Percentiles rank a stretch among this genome's conserved stretches.
Conservation (phyloP, 805 yeast genomes). For the Candida easanensis region DNA sequence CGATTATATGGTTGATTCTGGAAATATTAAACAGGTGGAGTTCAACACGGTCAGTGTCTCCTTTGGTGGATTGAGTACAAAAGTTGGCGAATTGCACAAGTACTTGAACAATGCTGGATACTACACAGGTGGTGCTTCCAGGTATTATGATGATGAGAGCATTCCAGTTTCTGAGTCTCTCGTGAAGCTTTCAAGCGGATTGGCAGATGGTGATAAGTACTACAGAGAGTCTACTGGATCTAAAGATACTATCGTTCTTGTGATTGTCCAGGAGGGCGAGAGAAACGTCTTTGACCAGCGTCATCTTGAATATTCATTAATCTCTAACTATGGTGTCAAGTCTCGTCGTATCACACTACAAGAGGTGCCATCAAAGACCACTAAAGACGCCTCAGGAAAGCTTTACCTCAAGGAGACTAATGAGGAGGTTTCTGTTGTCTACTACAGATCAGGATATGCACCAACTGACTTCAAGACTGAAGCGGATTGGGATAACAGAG, state of each 20-base stretch:
- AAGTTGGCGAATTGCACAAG: constrained; percentile 73
- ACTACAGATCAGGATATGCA: constrained; percentile 85
- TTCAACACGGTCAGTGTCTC: constrained; percentile 95
- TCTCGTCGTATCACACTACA: constrained; percentile 67
- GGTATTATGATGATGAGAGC: constrained; percentile 42
- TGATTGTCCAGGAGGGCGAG: constrained; percentile 83
- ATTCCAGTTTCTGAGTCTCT: constrained; percentile 72
- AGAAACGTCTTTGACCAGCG: constrained; percentile 92
- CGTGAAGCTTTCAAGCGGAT: constrained; percentile 58
- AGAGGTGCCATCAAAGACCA: constrained; percentile 46
- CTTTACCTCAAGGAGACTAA: constrained; percentile 52
- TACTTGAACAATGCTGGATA: constrained; percentile 58
- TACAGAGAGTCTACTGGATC: constrained; percentile 39
- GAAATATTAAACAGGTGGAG: constrained; percentile 84
- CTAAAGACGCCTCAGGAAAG: constrained; percentile 39
- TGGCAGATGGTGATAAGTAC: constrained; percentile 60
- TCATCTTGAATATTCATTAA: constrained; percentile 68
- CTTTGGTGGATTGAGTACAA: constrained; percentile 85
- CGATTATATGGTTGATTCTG: constrained; percentile 70
- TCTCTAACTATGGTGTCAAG: constrained; percentile 52
- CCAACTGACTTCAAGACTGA: constrained; percentile 74
- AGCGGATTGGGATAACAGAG: constrained; percentile 75
- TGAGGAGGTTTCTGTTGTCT: constrained; percentile 82
- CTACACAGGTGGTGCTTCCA: constrained; percentile 43
- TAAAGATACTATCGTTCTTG: constrained; percentile 55